Evolutionary conservation across 768 basidiomycete genomes (phyloP), one percentile per base, ranked within the genome.

Genomic region (Kwoniella sp.): DNA sequence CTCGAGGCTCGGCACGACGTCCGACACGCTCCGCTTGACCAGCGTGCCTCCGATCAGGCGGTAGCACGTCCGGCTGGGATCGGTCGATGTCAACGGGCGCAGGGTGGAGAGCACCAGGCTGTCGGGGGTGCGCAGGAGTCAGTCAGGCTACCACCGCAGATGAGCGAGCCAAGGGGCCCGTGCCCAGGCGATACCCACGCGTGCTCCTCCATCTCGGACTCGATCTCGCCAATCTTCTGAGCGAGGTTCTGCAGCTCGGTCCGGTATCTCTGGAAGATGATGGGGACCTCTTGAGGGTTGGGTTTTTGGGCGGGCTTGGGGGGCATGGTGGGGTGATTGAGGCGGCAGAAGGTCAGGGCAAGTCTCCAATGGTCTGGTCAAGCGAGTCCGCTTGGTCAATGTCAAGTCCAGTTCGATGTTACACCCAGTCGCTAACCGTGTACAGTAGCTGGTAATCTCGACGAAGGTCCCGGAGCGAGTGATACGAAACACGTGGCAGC

Each of bases 121-220:
- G 27, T 12, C 19, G 15, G 25, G 17, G n/a, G n/a, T n/a, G n/a
- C n/a, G n/a, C 5, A 10, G 40, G 20, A 22, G 36, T 27, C 31
- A 29, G 17, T 42, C 14, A 23, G 37, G n/a, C n/a, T n/a, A n/a
- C n/a, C n/a, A n/a, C n/a, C n/a, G n/a, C n/a, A n/a, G n/a, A n/a
- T n/a, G 15, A 15, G 14, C n/a, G n/a, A 9, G 20, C 10, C 15
- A 37, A 3, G 14, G 5, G 23, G 12, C 3, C 22, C 23, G n/a
- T 5, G 33, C 10, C 3, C 7, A 37, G 33, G 19, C 20, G 23
- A 40, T 12, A 80, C 84, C 60, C 58, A 91, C 93, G 81, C 80
- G 73, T 99, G 91, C 71, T 99, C 95, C 57, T 99, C 95, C 17
- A 89, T 83, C 67, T 99, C 95, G 60, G 85, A 83, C 73, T 99